Evolutionary conservation across 345 rosid species (phyloP).

Genomic region (Euphorbia peplus): DNA sequence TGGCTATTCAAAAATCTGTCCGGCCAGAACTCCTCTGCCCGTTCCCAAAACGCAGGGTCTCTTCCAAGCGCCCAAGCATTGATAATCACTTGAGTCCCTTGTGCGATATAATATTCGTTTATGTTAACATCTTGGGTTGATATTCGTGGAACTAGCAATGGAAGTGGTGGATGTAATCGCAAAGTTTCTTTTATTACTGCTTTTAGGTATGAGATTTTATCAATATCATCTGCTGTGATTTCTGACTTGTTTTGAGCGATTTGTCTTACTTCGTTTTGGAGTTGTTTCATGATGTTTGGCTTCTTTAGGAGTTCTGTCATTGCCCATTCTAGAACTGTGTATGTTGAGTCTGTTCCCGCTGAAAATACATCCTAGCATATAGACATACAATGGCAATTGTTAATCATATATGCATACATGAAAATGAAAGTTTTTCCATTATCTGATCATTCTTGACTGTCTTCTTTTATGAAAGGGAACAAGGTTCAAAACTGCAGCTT

Average conservation of each 20-base stretch:
- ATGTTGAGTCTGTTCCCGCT: conserved; percentile 38
- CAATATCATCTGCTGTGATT: conserved; percentile 11
- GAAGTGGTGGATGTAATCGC: conserved; percentile 39
- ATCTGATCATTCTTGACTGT: too few relatives aligned
- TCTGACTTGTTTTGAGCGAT: background rate
- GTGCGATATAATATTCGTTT: conserved; percentile 25
- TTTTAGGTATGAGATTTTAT: conserved; percentile 25
- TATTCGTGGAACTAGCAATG: conserved; percentile 29
- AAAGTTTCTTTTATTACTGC: conserved; percentile 44
- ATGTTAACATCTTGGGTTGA: conserved; percentile 29
- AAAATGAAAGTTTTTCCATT: too few relatives aligned
- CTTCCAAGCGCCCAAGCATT: conserved; percentile 41
- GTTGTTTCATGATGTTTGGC: conserved; percentile 24
- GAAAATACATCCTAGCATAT: conserved; percentile 31
- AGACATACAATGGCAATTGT: background rate
- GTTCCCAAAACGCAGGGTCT: conserved; percentile 28
- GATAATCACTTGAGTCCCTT: conserved; percentile 22
- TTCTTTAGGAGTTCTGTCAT: conserved; percentile 40
- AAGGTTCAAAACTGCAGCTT: too few relatives aligned
- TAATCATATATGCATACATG: background rate
- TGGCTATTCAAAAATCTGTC: conserved; percentile 33
- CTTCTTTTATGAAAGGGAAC: too few relatives aligned
- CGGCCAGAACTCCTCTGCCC: conserved; percentile 33
- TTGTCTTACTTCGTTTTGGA: conserved; percentile 25
- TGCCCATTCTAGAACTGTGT: conserved; percentile 37